A percentile compares a stretch with the other conserved stretches of the same genome.
These are phyloP conservation scores for Xanthoceras sorbifolium DNA, from an alignment of 345 rosid species.

Conservation along the genomic window DNA sequence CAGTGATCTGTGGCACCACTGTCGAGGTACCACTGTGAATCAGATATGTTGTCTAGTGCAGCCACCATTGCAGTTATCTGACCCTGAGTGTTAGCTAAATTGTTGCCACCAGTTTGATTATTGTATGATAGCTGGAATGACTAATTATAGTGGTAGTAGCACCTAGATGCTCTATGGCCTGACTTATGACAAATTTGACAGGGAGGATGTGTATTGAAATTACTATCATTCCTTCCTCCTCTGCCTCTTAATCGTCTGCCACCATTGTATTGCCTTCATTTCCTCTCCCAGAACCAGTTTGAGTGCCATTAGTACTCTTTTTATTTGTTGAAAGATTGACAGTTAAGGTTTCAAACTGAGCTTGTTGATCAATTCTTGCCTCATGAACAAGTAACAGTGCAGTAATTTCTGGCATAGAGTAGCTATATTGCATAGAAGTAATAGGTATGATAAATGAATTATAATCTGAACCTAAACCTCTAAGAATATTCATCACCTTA, in stretches of 20 bases:
- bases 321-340: no score
- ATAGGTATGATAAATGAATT: background rate
- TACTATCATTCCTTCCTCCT: background rate
- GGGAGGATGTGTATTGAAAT: background rate
- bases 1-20: background rate
- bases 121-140: background rate
- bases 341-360: no score
- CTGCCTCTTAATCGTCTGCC: background rate
- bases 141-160: background rate
- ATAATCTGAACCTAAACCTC: background rate
- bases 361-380: background rate
- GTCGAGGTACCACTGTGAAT: background rate
- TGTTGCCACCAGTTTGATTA: no score
- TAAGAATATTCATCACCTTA: background rate
- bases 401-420: background rate
- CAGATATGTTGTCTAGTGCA: background rate
- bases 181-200: background rate
- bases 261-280: background rate
- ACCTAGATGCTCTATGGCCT: background rate
- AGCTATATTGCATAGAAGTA: background rate
- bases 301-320: no score
- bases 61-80: background rate
- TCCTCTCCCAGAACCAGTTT: no score
- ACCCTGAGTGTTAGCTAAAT: background rate
- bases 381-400: background rate